Percentiles rank a stretch among this genome's conserved stretches.
These are phyloP conservation scores for Dentiscutata heterogama DNA, from an alignment of 371 early-diverging fungal genomes.

Conservation along the genomic window DNA sequence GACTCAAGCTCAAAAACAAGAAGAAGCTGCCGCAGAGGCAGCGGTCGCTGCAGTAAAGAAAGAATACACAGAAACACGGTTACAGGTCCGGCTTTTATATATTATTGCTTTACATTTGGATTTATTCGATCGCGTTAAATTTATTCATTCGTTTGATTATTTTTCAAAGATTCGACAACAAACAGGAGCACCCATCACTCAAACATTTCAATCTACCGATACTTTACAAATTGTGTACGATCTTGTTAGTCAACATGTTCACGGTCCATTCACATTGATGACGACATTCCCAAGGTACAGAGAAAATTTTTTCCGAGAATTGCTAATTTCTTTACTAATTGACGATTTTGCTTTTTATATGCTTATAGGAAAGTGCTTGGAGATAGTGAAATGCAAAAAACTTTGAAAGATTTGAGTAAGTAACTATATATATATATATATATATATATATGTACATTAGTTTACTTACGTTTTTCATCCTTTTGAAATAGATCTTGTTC, in stretches of 20 bases:
- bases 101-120: slow-evolving; percentile 36
- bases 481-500: slow-evolving; percentile 16
- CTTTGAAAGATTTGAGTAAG: slow-evolving; percentile 65
- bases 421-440: background rate
- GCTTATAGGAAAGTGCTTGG: slow-evolving; percentile 56
- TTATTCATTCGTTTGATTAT: background rate
- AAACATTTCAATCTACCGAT: slow-evolving; percentile 78
- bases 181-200: slow-evolving; percentile 64
- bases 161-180: slow-evolving; percentile 39
- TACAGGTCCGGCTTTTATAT: slow-evolving; percentile 65
- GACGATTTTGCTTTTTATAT: background rate
- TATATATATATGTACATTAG: background rate
- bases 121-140: background rate
- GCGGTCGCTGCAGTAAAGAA: slow-evolving; percentile 54
- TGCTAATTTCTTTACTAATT: background rate
- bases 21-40: slow-evolving; percentile 48
- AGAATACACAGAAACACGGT: slow-evolving; percentile 76
- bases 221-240: slow-evolving; percentile 72
- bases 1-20: slow-evolving; percentile 36
- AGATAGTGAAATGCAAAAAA: slow-evolving; percentile 53
- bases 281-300: slow-evolving; percentile 80
- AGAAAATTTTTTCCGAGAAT: background rate
- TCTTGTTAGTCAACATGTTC: slow-evolving; percentile 69
- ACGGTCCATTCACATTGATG: slow-evolving; percentile 67
- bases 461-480: background rate